Conservation (phyloP, 1,139 yeast species). For the Debaryomyces subglobosus region DNA sequence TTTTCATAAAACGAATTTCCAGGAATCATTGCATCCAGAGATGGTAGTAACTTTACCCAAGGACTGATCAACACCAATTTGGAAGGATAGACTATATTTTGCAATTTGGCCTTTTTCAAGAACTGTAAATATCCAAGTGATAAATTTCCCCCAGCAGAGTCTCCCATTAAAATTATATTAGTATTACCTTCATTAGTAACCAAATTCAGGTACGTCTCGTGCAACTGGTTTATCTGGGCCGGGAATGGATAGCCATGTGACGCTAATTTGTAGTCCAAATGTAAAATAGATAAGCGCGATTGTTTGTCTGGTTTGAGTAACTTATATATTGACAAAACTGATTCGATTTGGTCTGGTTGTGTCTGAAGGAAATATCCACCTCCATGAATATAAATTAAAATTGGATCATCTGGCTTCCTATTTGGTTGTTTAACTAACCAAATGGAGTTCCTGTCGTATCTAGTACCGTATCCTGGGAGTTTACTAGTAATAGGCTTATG, state of each 20-base stretch:
- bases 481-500: background rate
- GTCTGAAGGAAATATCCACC: constrained; percentile 48
- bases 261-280: constrained; percentile 44
- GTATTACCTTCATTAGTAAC: constrained; percentile 28
- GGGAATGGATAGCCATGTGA: constrained; percentile 37
- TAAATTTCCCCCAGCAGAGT: constrained; percentile 49
- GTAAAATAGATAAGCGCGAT: constrained; percentile 31
- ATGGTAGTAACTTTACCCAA: constrained; percentile 33
- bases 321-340: constrained; percentile 33
- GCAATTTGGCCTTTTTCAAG: constrained; percentile 18
- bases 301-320: constrained; percentile 31
- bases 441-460: constrained; percentile 34
- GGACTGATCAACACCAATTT: constrained; percentile 42
- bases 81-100: constrained; percentile 29
- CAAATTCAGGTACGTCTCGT: constrained; percentile 32
- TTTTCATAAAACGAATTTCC: constrained; percentile 42
- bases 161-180: constrained; percentile 41
- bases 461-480: constrained; percentile 37
- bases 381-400: constrained; percentile 44
- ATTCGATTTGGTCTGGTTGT: constrained; percentile 35
- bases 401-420: constrained; percentile 35
- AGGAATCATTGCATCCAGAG: constrained; percentile 19
- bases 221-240: constrained; percentile 38
- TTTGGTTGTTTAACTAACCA: constrained; percentile 41
- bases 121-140: constrained; percentile 32